Evolutionary conservation across 495 filamentous ascomycete species (phyloP).

Genomic region (Platismatia glauca): DNA sequence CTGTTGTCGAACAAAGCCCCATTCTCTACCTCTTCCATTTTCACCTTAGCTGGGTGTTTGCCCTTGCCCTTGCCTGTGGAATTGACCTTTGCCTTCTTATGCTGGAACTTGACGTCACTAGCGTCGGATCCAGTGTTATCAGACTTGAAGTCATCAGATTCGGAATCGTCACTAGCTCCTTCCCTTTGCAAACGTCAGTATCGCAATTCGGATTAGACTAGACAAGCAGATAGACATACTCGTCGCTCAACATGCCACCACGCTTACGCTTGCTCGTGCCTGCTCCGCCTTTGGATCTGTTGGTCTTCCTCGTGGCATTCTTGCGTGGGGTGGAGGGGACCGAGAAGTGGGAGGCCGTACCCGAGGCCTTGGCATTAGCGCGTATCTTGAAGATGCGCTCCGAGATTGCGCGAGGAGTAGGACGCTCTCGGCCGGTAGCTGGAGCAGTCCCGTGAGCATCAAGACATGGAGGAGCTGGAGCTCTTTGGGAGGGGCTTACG

Average conservation of each 20-base stretch:
- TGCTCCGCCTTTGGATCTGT: neutral
- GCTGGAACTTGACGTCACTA: neutral
- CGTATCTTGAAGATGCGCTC: conserved; percentile 41
- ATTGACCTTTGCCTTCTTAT: neutral
- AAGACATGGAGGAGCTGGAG: neutral
- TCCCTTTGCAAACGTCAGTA: neutral
- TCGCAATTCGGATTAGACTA: neutral
- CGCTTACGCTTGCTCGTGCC: neutral
- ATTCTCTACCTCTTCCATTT: neutral
- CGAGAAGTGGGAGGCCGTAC: conserved; percentile 3
- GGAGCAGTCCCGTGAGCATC: neutral
- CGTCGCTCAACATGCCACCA: neutral
- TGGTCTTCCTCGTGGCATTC: neutral
- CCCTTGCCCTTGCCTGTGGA: neutral
- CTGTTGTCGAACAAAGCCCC: neutral
- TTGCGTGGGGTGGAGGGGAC: conserved; percentile 10
- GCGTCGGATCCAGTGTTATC: neutral
- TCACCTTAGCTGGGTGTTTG: neutral
- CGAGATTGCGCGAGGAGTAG: conserved; percentile 41
- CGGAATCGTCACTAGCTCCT: neutral
- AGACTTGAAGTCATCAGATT: neutral
- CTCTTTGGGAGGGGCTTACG: conserved; percentile 31
- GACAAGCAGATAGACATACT: neutral
- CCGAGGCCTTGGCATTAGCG: conserved; percentile 19
- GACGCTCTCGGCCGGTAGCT: conserved; percentile 27